Conservation (phyloP, 2,329 filamentous ascomycete genomes). For the Verticillium albo-atrum region DNA sequence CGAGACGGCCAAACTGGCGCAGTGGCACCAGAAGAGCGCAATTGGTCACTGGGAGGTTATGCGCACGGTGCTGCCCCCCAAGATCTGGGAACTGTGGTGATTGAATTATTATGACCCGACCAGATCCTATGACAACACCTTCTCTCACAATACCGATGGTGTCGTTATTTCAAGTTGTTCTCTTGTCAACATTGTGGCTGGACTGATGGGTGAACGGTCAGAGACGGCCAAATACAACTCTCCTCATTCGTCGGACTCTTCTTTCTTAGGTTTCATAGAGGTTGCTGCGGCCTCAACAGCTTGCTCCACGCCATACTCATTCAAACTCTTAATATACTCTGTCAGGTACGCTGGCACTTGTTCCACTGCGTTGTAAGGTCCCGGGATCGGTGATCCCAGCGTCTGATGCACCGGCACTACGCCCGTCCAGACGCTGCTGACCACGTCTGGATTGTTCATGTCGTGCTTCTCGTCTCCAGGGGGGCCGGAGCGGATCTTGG, state of each 20-base stretch:
- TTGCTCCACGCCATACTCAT: conserved; percentile 17
- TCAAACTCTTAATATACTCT: conserved; percentile 33
- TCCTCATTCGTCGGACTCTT: not conserved
- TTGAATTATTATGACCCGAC: not conserved
- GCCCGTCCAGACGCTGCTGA: conserved; percentile 48
- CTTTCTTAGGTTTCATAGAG: not conserved
- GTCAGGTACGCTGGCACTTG: conserved; percentile 58
- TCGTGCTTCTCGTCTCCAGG: conserved; percentile 53
- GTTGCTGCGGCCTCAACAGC: conserved; percentile 17
- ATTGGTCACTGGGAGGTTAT: conserved; percentile 89
- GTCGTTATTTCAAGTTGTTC: too few relatives aligned
- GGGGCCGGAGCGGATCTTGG: conserved; percentile 65
- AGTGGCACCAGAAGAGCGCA: conserved; percentile 72
- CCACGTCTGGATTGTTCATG: conserved; percentile 34
- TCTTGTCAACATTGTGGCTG: too few relatives aligned
- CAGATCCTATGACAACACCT: not conserved
- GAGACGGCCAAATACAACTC: not conserved
- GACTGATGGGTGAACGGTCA: too few relatives aligned
- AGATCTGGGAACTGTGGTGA: conserved; percentile 87
- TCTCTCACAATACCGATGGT: too few relatives aligned
- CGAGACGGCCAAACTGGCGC: conserved; percentile 61
- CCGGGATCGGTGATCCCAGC: conserved; percentile 59
- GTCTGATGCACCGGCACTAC: conserved; percentile 59
- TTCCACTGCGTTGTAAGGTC: conserved; percentile 53
- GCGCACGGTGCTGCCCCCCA: conserved; percentile 72